Base-by-base conservation (phyloP, 805 yeast species). In the Candida nanaspora region DNA sequence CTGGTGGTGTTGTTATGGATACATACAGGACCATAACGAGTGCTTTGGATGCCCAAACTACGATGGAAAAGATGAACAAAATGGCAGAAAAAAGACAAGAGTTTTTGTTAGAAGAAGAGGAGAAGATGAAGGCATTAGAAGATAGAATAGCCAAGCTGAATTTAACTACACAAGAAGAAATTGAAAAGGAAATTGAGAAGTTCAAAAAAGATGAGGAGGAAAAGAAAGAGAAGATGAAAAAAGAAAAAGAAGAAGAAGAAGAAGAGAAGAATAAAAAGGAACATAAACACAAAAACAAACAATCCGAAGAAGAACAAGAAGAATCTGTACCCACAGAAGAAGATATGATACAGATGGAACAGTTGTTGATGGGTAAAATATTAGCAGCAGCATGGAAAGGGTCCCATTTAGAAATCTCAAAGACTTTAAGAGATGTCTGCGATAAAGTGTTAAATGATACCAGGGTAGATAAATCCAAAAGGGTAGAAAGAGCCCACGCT, bases 381-480 rank as follows among this genome's bases (percentile, higher is more conserved):
- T 70, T 93, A 38, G 91, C 93, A 7, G 88, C 96, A 1, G 94
- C 95, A 16, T 93, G 99, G 99, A 85, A 86, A 19, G 86, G 95
- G 31, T 86, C 96, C 18, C 80, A 84, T 50, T 82, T 79, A 62
- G 99, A 93, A 65, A 80, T 89, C 40, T 81, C 82, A 44, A 71
- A 82, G 23, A 80, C 85, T n/a, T 57, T 85, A 39, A 76, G 93
- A 37, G 89, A 82, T 26, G 88, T 88, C 9, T 86, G 93, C 59
- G 93, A 86, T 48, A 72, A 70, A 44, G 84, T 89, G 6, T 68
- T 89, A 35, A 66, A 75, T 45, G 96, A 91, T 56, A 79, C 80
- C 56, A 44, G 60, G 0, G 74, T 84, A n/a, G 58, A 76, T 8
- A 65, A 75, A 13, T 69, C 74, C 45, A 82, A 79, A 52, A 77